Conservation (phyloP, 768 basidiomycete species). For the Amyloporia xantha region DNA sequence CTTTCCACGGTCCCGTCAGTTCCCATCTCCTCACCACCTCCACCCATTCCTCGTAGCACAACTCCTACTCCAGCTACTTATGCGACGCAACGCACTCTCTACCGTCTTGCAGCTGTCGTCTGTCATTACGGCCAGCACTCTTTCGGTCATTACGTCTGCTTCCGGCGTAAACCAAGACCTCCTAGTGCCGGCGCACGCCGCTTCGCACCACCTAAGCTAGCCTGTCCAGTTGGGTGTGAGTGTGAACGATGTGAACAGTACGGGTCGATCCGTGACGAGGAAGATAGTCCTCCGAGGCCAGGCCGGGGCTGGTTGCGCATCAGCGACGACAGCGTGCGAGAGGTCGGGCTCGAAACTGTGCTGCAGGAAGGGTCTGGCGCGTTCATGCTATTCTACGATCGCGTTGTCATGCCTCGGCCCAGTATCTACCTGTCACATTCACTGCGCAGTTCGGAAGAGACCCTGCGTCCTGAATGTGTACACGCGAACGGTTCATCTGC, state of each 20-base stretch:
- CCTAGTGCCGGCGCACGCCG: slow-evolving; percentile 32
- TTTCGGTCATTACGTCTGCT: slow-evolving; percentile 93
- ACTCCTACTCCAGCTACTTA: slow-evolving; percentile 54
- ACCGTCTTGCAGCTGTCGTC: slow-evolving; percentile 79
- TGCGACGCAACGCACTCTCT: slow-evolving; percentile 57
- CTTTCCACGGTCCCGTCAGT: slow-evolving; percentile 64
- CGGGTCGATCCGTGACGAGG: slow-evolving; percentile 55
- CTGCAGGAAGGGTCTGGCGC: slow-evolving; percentile 66
- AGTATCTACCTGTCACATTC: slow-evolving; percentile 17
- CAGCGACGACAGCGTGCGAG: slow-evolving; percentile 77
- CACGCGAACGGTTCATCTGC: slow-evolving; percentile 23
- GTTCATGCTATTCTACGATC: slow-evolving; percentile 96
- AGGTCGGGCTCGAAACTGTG: slow-evolving; percentile 70
- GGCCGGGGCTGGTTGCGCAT: slow-evolving; percentile 82
- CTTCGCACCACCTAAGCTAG: slow-evolving; percentile 31
- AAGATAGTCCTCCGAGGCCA: slow-evolving; percentile 31
- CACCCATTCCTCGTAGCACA: slow-evolving; percentile 37
- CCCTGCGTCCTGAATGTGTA: slow-evolving; percentile 43
- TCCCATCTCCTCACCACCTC: slow-evolving; percentile 56
- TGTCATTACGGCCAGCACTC: slow-evolving; percentile 92
- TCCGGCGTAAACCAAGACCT: slow-evolving; percentile 71
- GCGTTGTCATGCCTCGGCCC: slow-evolving; percentile 30
- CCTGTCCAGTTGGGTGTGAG: slow-evolving; percentile 38
- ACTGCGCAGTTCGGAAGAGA: slow-evolving; percentile 57
- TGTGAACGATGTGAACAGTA: slow-evolving; percentile 40